Evolutionary conservation across 805 yeast species (phyloP).

Genomic region (Spathaspora hagerdaliae): DNA sequence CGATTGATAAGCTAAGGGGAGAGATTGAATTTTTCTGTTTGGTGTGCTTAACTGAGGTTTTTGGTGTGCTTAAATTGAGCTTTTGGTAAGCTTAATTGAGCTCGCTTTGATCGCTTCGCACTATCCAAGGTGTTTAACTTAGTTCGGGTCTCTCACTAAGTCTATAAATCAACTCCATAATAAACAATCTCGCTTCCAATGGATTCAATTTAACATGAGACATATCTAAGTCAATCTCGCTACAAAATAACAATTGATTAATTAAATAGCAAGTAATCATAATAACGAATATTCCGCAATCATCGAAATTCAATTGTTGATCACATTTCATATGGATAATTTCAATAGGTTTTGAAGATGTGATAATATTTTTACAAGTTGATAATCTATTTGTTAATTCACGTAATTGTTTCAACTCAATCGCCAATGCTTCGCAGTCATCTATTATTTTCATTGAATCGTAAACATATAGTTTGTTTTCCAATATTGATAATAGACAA

Average conservation of each 20-base stretch:
- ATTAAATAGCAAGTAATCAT: slow-evolving; percentile 36
- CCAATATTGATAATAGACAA: slow-evolving; percentile 47
- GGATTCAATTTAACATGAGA: slow-evolving; percentile 43
- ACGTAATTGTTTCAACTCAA: slow-evolving; percentile 17
- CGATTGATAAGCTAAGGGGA: too few relatives aligned
- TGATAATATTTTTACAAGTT: slow-evolving; percentile 18
- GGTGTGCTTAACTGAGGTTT: too few relatives aligned
- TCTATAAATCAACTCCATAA: slow-evolving; percentile 20
- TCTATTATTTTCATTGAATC: slow-evolving; percentile 49
- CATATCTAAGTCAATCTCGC: slow-evolving; percentile 35
- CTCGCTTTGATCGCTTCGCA: too few relatives aligned
- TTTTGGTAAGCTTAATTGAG: too few relatives aligned
- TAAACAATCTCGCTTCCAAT: slow-evolving; percentile 43
- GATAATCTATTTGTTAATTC: slow-evolving; percentile 20
- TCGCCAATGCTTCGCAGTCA: slow-evolving; percentile 16
- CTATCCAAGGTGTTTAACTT: too few relatives aligned
- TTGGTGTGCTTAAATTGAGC: too few relatives aligned
- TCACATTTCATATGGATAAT: slow-evolving; percentile 39
- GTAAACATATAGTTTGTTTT: slow-evolving; percentile 47
- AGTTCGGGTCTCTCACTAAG: too few relatives aligned
- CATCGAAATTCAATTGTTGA: slow-evolving; percentile 63
- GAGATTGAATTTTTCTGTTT: too few relatives aligned
- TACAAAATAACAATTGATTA: slow-evolving; percentile 18
- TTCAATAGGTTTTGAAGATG: slow-evolving; percentile 17
- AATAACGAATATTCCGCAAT: slow-evolving; percentile 52